phyloP scores from a whole-genome alignment of 1,284 basidiomycete species.

The Trametes polyzona region DNA sequence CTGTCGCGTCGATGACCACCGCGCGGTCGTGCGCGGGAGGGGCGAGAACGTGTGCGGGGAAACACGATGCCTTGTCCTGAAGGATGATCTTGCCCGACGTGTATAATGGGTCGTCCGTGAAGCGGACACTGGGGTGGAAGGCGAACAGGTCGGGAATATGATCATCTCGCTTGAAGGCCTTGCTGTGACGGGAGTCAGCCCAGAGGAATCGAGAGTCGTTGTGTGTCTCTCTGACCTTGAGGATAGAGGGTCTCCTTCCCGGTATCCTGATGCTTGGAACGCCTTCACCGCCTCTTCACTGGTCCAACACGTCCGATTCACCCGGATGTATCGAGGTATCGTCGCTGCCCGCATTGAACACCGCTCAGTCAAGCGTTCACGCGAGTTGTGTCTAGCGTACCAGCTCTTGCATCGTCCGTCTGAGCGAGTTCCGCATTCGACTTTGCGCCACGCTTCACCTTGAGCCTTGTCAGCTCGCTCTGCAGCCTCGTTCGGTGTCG shows the following conservation, averaged over 20 bases:
- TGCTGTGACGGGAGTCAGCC: slow-evolving; percentile 39
- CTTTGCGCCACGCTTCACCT: slow-evolving; percentile 76
- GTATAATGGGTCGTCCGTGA: slow-evolving; percentile 69
- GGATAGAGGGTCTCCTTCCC: slow-evolving; percentile 52
- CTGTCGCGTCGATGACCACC: slow-evolving; percentile 91
- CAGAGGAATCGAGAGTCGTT: not conserved
- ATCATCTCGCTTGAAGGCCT: slow-evolving; percentile 69
- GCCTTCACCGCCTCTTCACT: slow-evolving; percentile 58
- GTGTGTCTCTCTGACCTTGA: slow-evolving; percentile 42
- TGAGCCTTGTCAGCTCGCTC: slow-evolving; percentile 83
- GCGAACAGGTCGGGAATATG: slow-evolving; percentile 84
- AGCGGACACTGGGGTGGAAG: slow-evolving; percentile 69
- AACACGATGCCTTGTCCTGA: slow-evolving; percentile 98
- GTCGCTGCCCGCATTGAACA: slow-evolving; percentile 51
- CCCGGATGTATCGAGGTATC: slow-evolving; percentile 85
- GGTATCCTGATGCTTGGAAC: slow-evolving; percentile 60
- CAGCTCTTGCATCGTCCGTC: slow-evolving; percentile 60
- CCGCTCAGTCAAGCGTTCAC: not conserved
- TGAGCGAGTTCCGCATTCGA: slow-evolving; percentile 71
- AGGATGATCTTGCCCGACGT: slow-evolving; percentile 83
- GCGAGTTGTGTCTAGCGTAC: slow-evolving; percentile 41
- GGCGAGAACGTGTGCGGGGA: slow-evolving; percentile 84
- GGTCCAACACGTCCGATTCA: slow-evolving; percentile 78
- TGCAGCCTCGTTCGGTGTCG: slow-evolving; percentile 88
- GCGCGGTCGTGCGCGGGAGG: slow-evolving; percentile 55